Percentiles rank a stretch among this genome's conserved stretches.
phyloP scores from a whole-genome alignment of 202 grass and related monocot species.

The Carex arenaria region DNA sequence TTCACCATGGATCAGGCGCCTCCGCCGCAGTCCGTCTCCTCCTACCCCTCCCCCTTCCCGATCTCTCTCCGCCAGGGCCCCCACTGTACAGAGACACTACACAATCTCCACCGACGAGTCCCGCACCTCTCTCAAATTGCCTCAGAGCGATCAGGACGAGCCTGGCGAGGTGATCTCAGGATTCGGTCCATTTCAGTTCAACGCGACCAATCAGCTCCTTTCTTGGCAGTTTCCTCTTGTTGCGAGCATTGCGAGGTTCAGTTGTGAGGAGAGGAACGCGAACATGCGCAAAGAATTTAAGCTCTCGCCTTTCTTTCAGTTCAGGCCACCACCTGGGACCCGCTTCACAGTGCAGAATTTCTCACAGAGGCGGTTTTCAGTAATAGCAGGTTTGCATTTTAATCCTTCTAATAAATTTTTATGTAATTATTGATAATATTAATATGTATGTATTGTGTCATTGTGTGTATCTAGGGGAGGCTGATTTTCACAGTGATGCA shows the following conservation, averaged over 20 bases:
- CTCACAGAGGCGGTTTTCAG: not conserved
- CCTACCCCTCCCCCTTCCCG: not conserved
- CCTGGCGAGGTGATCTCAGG: not conserved
- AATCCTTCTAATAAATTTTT: not conserved
- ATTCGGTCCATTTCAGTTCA: slow-evolving; percentile 30
- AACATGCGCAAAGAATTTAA: slow-evolving; percentile 1
- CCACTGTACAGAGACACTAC: slow-evolving; percentile 4
- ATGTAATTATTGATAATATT: not conserved
- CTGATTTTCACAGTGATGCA: not conserved
- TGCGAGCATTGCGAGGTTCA: not conserved
- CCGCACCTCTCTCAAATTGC: slow-evolving; percentile 9
- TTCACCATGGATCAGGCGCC: slow-evolving; percentile 58
- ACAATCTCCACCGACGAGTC: slow-evolving; percentile 37
- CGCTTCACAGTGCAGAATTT: not conserved
- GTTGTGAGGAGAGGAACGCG: not conserved
- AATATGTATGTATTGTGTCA: not conserved
- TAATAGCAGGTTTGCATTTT: not conserved
- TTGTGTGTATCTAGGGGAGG: not conserved
- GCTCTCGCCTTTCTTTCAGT: slow-evolving; percentile 27
- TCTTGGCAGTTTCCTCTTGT: not conserved
- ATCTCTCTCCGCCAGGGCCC: not conserved
- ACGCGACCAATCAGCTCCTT: not conserved
- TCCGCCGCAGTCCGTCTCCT: slow-evolving; percentile 30
- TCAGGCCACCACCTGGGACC: not conserved
- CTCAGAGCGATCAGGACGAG: not conserved